Evolutionary conservation across 169 alveolate species (phyloP).

Genomic region (Eimeria praecox): DNA sequence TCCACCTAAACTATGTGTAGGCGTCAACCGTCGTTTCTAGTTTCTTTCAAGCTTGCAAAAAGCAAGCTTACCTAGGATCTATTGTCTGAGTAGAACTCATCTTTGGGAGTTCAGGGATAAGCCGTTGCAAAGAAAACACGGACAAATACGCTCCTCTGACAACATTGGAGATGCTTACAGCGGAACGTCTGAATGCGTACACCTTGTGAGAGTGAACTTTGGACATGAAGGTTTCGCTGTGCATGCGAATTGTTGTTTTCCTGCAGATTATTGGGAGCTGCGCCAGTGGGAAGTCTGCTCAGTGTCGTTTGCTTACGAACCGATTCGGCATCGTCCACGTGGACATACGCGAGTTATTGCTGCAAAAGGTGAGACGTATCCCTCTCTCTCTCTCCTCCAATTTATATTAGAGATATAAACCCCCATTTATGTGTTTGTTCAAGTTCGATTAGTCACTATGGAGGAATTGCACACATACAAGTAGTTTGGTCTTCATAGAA

Average conservation of each 20-base stretch:
- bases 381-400: no score
- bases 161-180: neutral
- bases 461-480: no score
- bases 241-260: slow-evolving; percentile 13
- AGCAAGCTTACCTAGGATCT: neutral
- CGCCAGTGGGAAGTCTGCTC: slow-evolving; percentile 91
- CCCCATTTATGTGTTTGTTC: no score
- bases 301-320: slow-evolving; percentile 86
- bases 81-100: neutral
- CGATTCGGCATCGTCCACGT: slow-evolving; percentile 88
- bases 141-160: neutral
- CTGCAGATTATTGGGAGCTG: slow-evolving; percentile 90
- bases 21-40: neutral
- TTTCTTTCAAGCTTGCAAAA: neutral
- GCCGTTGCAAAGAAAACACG: neutral
- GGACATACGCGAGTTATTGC: slow-evolving; percentile 85
- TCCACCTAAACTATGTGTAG: slow-evolving; percentile 39
- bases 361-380: slow-evolving; percentile 66
- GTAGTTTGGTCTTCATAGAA: no score
- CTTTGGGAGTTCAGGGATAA: neutral
- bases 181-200: neutral
- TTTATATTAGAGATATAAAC: no score
- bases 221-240: slow-evolving; percentile 59
- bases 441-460: no score
- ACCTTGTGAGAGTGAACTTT: neutral